Conservation (phyloP, 2,329 filamentous ascomycete genomes). For the Ceratocystiopsis sp. region DNA sequence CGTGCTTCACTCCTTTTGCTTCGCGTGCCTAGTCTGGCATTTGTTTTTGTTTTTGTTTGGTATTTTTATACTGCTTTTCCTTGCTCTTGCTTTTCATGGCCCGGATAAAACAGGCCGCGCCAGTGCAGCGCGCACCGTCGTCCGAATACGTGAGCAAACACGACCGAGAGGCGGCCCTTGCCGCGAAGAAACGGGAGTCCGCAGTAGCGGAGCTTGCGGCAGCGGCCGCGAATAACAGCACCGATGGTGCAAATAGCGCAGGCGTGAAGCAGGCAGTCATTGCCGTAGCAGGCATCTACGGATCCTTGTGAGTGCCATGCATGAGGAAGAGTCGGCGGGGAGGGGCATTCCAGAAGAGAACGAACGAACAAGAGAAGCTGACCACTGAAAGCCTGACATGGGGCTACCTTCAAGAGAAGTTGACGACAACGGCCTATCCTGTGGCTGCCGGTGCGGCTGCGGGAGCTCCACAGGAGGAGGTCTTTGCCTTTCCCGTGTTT, state of each 20-base stretch:
- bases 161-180: conserved; percentile 14
- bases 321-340: no score
- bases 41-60: background rate
- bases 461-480: conserved; percentile 38
- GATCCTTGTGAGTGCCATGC: conserved; percentile 60
- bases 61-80: background rate
- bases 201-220: conserved; percentile 14
- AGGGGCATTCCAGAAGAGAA: no score
- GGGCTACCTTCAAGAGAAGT: conserved; percentile 92
- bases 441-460: conserved; percentile 11
- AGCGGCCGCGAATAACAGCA: conserved; percentile 12
- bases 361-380: background rate
- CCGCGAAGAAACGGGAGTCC: conserved; percentile 9
- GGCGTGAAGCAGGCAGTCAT: conserved; percentile 62
- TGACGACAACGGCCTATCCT: conserved; percentile 82
- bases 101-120: conserved; percentile 49
- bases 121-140: conserved; percentile 47
- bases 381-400: conserved; percentile 55
- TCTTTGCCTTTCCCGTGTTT: conserved; percentile 87
- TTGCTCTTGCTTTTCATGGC: conserved; percentile 34
- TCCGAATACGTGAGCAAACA: conserved; percentile 45
- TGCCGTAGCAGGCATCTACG: conserved; percentile 90
- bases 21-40: background rate
- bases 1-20: background rate
- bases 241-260: conserved; percentile 14